Evolutionary conservation across 257 asterid species (phyloP), one percentile per base, ranked within the genome.

Genomic region (Ophiorrhiza pumila): DNA sequence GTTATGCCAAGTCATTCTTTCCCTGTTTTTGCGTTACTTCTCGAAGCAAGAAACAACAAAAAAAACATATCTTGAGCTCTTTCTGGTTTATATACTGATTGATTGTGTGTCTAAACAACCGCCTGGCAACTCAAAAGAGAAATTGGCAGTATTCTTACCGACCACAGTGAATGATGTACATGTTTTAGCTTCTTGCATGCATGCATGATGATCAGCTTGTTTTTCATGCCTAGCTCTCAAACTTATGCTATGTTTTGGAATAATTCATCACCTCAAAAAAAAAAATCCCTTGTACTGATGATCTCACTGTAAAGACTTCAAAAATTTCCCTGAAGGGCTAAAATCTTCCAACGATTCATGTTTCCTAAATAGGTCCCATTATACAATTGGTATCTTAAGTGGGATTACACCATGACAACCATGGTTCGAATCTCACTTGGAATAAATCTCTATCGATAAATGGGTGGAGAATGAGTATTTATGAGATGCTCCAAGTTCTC

Each of bases 21-120:
- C 27, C 34, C 52, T 46, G 52, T 63, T 45, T 34, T 60, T 32
- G 27, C 18, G 43, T 15, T 32, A 23, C 45, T 17, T 15, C 66
- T 34, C 15, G 29, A 39, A 4, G 5, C 11, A 31, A 59, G 12
- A 42, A 50, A 15, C 27, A n/a, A 71, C 49, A 69, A 72, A 60
- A n/a, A 72, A 72, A 45, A 68, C 76, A 71, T 4, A 42, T 57
- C 58, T 70, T 56, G 42, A 43, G 57, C 11, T 42, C 27, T 31
- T 7, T 12, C 67, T 18, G 67, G 35, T 61, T 34, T 18, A 34
- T 18, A 39, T 22, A 37, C 10, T 22, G 49, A 32, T 59, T 22
- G 68, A 43, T 43, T 20, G 11, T 14, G 18, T 9, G 20, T 62
- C n/a, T 29, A 62, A 35, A 9, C 9, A 18, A 22, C 27, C 8